Conservation (phyloP, 2,329 filamentous ascomycete species). For the Talaromyces sp. region DNA sequence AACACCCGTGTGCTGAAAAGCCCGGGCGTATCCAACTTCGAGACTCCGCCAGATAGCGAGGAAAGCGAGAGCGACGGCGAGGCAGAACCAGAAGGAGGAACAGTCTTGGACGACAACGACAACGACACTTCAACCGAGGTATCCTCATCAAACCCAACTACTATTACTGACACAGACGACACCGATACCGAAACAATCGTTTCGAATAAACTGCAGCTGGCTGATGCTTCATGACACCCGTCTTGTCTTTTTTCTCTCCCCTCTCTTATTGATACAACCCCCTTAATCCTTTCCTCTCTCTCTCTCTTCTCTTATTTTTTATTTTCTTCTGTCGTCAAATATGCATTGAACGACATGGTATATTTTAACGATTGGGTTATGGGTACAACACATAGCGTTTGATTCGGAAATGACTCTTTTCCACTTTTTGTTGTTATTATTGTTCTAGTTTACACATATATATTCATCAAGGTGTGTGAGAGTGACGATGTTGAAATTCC, state of each 20-base stretch:
- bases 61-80: constrained; percentile 8
- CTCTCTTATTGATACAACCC: neutral
- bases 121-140: neutral
- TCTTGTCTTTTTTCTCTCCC: neutral
- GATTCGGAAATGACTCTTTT: neutral
- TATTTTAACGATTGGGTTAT: neutral
- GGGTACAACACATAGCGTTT: neutral
- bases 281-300: neutral
- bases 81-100: neutral
- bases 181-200: constrained; percentile 1
- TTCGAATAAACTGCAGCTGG: constrained; percentile 7
- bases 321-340: neutral
- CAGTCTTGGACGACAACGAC: neutral
- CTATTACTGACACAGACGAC: neutral
- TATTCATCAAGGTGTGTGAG: neutral
- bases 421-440: neutral
- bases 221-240: constrained; percentile 6
- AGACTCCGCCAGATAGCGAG: constrained; percentile 9
- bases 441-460: neutral
- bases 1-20: constrained; percentile 9
- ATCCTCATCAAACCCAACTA: neutral
- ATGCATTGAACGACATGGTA: neutral
- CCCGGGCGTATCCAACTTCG: constrained; percentile 7
- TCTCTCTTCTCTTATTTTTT: neutral
- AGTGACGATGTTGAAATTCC: too few relatives aligned